Base-by-base conservation (phyloP, 768 basidiomycete species). In the Phylloporus arenicola region DNA sequence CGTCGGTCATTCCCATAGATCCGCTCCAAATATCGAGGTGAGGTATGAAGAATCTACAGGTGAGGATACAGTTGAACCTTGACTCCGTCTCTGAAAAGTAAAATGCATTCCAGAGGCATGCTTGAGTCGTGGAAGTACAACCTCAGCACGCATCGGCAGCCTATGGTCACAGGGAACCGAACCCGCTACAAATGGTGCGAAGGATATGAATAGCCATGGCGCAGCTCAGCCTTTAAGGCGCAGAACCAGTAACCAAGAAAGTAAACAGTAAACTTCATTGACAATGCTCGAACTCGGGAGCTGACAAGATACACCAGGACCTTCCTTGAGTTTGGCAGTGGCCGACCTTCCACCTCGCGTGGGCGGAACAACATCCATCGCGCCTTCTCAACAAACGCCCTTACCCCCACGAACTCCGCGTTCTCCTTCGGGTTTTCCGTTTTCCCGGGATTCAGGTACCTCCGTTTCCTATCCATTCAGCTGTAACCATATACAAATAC, bases 291-390 rank as follows among this genome's bases (percentile, higher is more conserved):
- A 16, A 33, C 13, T 33, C 13, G 14, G 31, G 10, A 31, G 7
- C 31, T 13, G 13, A 33, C 13, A 33, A 33, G 6, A 16, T 33
- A 14, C 14, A 33, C 4, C 25, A 62, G 61, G 33, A 25, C 57
- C 63, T 22, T 48, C 48, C 14, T 40, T 62, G 40, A 56, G 42
- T 16, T 31, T 64, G 39, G 25, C 45, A 8, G 4, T 62, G 25
- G 12, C 37, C 46, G 14, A 11, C 31, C 31, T 13, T 47, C 51
- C 62, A 8, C 47, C 33, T 43, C 48, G 50, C 14, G 7, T 59
- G 24, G 12, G 24, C 10, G 41, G 30, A 25, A 29, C 54, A 1
- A n/a, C 52, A 7, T 59, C 59, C 2, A 49, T 27, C 4, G 51
- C 56, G 11, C 45, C 56, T 5, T 62, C 56, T 0, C 59, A 62